Evolutionary conservation across 2,329 filamentous ascomycete genomes (phyloP), one percentile per base, ranked within the genome.

Genomic region (Botrytis squamosa): DNA sequence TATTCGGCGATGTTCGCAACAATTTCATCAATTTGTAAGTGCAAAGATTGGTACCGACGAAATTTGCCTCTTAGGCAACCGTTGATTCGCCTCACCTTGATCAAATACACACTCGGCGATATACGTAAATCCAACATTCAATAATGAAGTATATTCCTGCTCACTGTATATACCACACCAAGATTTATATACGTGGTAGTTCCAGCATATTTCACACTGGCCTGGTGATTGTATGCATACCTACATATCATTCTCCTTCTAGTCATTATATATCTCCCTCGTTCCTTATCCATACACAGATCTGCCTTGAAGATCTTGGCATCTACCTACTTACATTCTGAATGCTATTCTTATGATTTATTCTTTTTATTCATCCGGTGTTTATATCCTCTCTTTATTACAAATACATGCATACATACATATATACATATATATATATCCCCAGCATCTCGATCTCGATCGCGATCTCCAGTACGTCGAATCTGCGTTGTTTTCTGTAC

Each of bases 301-400:
- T 20, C 49, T n/a, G 25, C 12, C 49, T 55, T 55, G 25, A n/a
- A n/a, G n/a, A n/a, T 55, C 49, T 55, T 55, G 25, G 25, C 49
- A n/a, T 55, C 12, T 14, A 52, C 25, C 5, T 16, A 55, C 49
- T 1, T 52, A 52, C 1, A n/a, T 55, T 14, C 12, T 3, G 12
- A 55, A 7, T n/a, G 25, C 2, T 7, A 4, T n/a, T n/a, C 16
- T n/a, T 16, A 8, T 52, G 3, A n/a, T n/a, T 52, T 20, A 3
- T 49, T 16, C 12, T 3, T 16, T 55, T n/a, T 7, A 16, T 55
- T 16, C 1, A 7, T 16, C 14, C 1, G n/a, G 12, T 5, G 10
- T 14, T 14, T n/a, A 52, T n/a, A 25, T 10, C 2, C 2, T 29
- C 14, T 55, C 49, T n/a, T 0, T 55, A 10, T 7, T 3, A 0